phyloP scores from a whole-genome alignment of 495 filamentous ascomycete genomes.

The Hypoxylon rickii region DNA sequence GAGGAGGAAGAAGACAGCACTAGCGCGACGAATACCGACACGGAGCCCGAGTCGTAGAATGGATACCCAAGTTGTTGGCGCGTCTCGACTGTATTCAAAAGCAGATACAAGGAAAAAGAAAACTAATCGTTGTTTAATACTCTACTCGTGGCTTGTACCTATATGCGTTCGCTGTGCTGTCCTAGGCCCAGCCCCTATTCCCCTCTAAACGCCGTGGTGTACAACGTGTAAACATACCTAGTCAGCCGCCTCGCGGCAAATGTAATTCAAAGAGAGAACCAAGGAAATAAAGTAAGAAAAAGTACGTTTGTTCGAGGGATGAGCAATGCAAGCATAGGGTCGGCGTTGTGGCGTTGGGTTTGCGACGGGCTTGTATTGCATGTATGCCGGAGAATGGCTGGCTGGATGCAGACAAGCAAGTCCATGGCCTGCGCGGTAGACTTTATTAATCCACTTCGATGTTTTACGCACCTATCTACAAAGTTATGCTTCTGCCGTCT shows the following conservation, averaged over 20 bases:
- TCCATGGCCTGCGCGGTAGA: conserved; percentile 10
- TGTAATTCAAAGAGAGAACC: too few relatives aligned
- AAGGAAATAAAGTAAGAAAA: too few relatives aligned
- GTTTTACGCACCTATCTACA: too few relatives aligned
- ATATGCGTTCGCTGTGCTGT: too few relatives aligned
- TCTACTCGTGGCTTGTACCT: too few relatives aligned
- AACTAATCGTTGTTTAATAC: too few relatives aligned
- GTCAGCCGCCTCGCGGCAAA: background rate
- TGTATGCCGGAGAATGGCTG: too few relatives aligned
- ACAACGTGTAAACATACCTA: conserved; percentile 17
- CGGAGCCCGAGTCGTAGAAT: conserved; percentile 65
- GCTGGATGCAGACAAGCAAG: too few relatives aligned
- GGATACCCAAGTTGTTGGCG: background rate
- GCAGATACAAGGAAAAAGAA: background rate
- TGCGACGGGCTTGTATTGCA: conserved; percentile 7
- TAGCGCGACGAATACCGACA: conserved; percentile 81
- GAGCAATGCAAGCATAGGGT: conserved; percentile 19
- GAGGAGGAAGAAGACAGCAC: conserved; percentile 80
- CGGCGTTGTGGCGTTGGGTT: conserved; percentile 28
- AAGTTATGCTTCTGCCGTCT: too few relatives aligned
- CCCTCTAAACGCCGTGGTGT: too few relatives aligned
- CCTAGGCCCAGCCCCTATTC: too few relatives aligned
- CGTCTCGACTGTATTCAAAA: background rate
- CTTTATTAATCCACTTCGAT: conserved; percentile 14
- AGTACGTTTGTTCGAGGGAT: too few relatives aligned